Conservation (phyloP, 305 asterid genomes). For the Fraxinus angustifolia region DNA sequence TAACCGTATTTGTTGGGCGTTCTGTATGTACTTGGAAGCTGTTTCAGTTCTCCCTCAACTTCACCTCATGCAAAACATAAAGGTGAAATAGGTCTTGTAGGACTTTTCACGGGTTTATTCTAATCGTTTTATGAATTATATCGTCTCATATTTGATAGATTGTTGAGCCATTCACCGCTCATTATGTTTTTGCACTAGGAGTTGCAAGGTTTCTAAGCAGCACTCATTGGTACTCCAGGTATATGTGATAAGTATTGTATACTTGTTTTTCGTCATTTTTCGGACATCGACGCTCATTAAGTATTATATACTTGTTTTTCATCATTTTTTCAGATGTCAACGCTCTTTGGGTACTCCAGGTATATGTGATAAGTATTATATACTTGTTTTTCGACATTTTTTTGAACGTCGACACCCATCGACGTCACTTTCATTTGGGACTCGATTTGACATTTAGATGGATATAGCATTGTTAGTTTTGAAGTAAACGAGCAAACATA, state of each 20-base stretch:
- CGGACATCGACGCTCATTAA: too few relatives aligned
- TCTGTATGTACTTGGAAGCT: background rate
- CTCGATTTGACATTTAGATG: background rate
- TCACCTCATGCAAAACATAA: background rate
- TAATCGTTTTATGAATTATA: background rate
- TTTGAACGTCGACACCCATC: too few relatives aligned
- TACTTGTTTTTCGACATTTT: too few relatives aligned
- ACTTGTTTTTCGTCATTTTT: background rate
- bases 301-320: background rate
- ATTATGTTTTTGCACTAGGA: background rate
- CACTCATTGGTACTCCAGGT: background rate
- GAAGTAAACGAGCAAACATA: background rate
- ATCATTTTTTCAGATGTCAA: background rate
- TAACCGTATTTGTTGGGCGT: background rate
- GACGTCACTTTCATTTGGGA: background rate
- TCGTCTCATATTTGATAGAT: background rate
- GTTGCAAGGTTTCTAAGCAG: background rate
- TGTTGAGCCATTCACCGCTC: background rate
- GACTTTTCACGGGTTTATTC: background rate
- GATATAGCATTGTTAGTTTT: background rate
- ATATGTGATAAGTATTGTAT: background rate
- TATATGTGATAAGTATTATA: too few relatives aligned
- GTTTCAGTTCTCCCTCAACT: background rate
- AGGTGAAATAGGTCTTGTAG: background rate
- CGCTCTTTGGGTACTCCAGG: too few relatives aligned